These are phyloP conservation scores for Trichoderma reesei DNA, from an alignment of 495 filamentous ascomycete genomes.

Conservation along the genomic window DNA sequence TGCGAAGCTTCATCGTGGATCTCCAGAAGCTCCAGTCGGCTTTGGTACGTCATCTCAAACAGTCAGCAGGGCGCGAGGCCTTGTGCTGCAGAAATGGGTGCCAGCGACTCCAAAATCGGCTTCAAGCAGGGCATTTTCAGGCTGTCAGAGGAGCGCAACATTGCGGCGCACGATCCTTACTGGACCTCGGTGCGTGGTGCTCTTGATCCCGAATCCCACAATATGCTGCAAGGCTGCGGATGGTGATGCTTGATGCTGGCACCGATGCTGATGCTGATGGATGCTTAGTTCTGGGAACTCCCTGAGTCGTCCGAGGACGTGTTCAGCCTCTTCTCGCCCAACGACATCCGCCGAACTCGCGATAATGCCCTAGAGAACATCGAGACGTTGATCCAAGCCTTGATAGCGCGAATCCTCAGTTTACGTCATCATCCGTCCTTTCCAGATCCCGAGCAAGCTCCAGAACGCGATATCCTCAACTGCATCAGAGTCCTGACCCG, in stretches of 20 bases:
- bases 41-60: constrained; percentile 3
- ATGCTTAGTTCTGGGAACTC: constrained; percentile 84
- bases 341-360: constrained; percentile 84
- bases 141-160: constrained; percentile 81
- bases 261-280: background rate
- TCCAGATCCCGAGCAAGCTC: constrained; percentile 79
- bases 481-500: constrained; percentile 90
- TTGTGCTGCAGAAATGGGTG: constrained; percentile 57
- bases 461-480: constrained; percentile 82
- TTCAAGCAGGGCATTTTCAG: constrained; percentile 99
- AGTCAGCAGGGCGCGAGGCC: constrained; percentile 5
- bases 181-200: constrained; percentile 70
- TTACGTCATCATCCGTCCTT: constrained; percentile 85
- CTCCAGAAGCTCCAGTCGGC: constrained; percentile 1
- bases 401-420: constrained; percentile 68
- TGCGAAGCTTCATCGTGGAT: constrained; percentile 8
- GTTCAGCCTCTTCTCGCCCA: constrained; percentile 89
- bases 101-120: constrained; percentile 96
- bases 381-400: constrained; percentile 76
- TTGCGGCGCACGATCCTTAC: constrained; percentile 81
- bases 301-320: constrained; percentile 93
- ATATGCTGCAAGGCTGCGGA: no score
- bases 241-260: no score
- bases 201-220: background rate
- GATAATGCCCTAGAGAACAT: constrained; percentile 82